Base-by-base conservation (phyloP, 176 grass and related monocot species). In the Pontederia crassipes region DNA sequence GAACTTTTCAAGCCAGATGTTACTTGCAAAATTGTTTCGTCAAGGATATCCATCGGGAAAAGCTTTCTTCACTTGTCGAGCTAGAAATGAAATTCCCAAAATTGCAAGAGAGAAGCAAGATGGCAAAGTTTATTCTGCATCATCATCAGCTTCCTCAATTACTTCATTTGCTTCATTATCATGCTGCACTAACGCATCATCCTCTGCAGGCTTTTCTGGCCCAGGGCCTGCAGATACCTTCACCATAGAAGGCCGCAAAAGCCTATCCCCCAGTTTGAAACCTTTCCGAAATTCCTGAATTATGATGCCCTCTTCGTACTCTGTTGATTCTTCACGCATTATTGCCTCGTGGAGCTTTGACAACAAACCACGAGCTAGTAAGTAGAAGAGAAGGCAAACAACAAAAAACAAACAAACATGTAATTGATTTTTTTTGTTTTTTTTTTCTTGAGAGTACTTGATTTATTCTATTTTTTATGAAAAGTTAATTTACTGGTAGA, bases 241-340 rank as follows among this genome's bases (percentile, higher is more conserved):
- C 35, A 90, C 86, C 92, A 90, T 98, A 17, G 93, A 79, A 0
- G 87, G 88, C 1, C 84, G 84, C 52, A 98, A 59, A 50, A 98
- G 55, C 60, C 93, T 88, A 26, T 98, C 87, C 2, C 87, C 93
- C 17, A 92, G 82, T 79, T 73, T 91, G 77, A 98, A 98, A 59
- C 87, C 93, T 57, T 88, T 92, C 27, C 93, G 76, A 12, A 98
- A 98, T 81, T 98, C 87, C 76, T 98, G 93, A 73, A 85, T 69
- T 66, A 98, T 82, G 10, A 98, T 71, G 52, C 93, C 87, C 10
- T 98, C 87, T 71, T 83, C 81, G 3, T 69, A 92, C 65, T 92
- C 84, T 12, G 57, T 54, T 29, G 93, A 98, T 29, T 98, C 93
- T 77, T 89, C 87, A 54, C 65, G 75, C 87, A 98, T 89, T 40